phyloP scores from a whole-genome alignment of 192 early-diverging fungal species.

The Coemansia erecta region DNA sequence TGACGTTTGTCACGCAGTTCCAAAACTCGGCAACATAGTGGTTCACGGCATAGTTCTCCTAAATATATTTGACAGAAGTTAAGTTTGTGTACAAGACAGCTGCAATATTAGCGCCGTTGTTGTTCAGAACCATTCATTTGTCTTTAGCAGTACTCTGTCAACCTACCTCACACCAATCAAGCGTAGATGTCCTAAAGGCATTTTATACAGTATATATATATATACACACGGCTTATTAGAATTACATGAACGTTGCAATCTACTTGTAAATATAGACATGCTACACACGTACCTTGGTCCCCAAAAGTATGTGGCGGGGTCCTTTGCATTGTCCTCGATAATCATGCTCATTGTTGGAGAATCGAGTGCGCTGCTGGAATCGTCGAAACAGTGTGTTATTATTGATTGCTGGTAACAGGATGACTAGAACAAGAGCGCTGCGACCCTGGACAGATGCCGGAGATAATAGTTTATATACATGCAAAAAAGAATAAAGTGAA shows the following conservation, averaged over 20 bases:
- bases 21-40: conserved; percentile 71
- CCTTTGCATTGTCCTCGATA: conserved; percentile 23
- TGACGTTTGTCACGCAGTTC: conserved; percentile 65
- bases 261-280: neutral
- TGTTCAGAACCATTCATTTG: neutral
- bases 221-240: neutral
- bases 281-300: conserved; percentile 33
- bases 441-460: too few species aligned
- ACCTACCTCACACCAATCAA: conserved; percentile 76
- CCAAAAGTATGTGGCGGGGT: conserved; percentile 41
- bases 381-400: too few species aligned
- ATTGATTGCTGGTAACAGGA: too few species aligned
- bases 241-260: neutral
- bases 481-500: too few species aligned
- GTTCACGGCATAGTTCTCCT: conserved; percentile 67
- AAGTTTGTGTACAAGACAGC: neutral
- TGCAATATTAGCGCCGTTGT: neutral
- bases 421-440: too few species aligned
- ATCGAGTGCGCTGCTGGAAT: neutral
- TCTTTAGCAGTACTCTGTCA: neutral
- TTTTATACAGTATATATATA: neutral
- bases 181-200: conserved; percentile 56
- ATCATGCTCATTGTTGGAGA: conserved; percentile 41
- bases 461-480: too few species aligned
- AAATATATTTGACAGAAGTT: neutral